Evolutionary conservation across 2,329 filamentous ascomycete genomes (phyloP).

Genomic region (Dothiorella sarmentorum): DNA sequence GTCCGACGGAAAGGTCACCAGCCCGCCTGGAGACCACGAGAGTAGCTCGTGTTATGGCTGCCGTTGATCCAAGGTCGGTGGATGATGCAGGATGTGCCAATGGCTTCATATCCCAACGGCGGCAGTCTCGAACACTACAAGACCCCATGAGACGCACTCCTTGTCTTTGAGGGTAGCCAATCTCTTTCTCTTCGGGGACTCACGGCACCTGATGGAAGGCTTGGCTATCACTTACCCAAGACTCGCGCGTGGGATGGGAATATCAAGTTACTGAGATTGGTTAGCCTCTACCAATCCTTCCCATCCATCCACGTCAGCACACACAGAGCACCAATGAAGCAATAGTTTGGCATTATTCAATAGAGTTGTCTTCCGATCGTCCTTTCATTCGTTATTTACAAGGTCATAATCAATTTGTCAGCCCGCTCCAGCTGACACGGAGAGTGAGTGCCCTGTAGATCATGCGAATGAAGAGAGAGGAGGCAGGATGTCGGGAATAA

Average conservation of each 20-base stretch:
- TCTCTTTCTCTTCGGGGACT: too few species aligned
- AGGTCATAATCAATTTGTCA: conserved; percentile 18
- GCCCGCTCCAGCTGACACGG: conserved; percentile 10
- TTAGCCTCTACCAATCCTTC: background rate
- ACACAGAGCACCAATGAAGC: background rate
- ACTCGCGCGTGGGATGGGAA: background rate
- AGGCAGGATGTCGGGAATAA: conserved; percentile 14
- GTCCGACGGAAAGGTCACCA: too few species aligned
- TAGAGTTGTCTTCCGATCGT: conserved; percentile 14
- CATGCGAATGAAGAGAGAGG: conserved; percentile 18
- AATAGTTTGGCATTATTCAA: conserved; percentile 14
- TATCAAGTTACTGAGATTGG: background rate
- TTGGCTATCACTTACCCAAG: background rate
- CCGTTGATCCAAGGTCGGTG: too few species aligned
- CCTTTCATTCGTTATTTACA: conserved; percentile 19
- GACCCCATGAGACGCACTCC: too few species aligned
- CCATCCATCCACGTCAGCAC: conserved; percentile 5
- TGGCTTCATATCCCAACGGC: too few species aligned
- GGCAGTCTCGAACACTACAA: too few species aligned
- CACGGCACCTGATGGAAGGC: too few species aligned
- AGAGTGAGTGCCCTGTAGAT: conserved; percentile 19
- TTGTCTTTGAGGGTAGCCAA: too few species aligned
- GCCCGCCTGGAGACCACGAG: too few species aligned
- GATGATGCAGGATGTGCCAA: too few species aligned
- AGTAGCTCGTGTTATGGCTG: too few species aligned